Percentiles rank a stretch among this genome's conserved stretches.
phyloP scores from a whole-genome alignment of 331 rosid genomes.

The Quercus phellos region DNA sequence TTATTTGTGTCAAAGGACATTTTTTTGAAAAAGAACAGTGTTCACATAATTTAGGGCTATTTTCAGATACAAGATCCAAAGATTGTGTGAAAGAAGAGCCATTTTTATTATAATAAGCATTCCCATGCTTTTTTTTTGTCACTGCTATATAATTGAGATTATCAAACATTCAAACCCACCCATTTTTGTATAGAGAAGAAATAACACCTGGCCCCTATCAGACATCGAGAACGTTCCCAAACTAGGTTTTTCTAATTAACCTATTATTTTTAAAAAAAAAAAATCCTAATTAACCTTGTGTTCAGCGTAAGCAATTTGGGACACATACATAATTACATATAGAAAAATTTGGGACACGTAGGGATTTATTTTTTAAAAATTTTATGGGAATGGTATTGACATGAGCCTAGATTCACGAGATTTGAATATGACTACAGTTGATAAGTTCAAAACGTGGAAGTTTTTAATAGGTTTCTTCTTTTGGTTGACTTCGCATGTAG shows the following conservation, averaged over 20 bases:
- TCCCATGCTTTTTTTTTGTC: conserved; percentile 16
- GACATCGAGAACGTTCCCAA: conserved; percentile 30
- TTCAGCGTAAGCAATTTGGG: conserved; percentile 13
- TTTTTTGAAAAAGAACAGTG: not conserved
- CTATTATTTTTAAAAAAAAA: not conserved
- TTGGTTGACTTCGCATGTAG: not conserved
- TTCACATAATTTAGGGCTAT: conserved; percentile 25
- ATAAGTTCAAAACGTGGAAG: not conserved
- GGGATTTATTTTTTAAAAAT: not conserved
- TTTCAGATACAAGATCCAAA: conserved; percentile 52
- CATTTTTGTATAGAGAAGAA: not conserved
- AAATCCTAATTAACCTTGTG: not conserved
- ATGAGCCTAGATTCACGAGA: conserved; percentile 31
- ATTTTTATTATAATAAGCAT: conserved; percentile 16
- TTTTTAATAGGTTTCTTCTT: not conserved
- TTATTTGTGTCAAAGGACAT: conserved; percentile 18
- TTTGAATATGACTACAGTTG: conserved; percentile 7
- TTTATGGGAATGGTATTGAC: not conserved
- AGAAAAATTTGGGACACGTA: conserved; percentile 20
- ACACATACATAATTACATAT: conserved; percentile 3
- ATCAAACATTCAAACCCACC: not conserved
- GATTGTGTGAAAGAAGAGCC: conserved; percentile 22
- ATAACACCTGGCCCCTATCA: conserved; percentile 20
- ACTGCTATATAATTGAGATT: conserved; percentile 9
- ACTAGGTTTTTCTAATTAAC: conserved; percentile 9